Evolutionary conservation across 768 basidiomycete species (phyloP).

Genomic region (Hydnomerulius pinastri): DNA sequence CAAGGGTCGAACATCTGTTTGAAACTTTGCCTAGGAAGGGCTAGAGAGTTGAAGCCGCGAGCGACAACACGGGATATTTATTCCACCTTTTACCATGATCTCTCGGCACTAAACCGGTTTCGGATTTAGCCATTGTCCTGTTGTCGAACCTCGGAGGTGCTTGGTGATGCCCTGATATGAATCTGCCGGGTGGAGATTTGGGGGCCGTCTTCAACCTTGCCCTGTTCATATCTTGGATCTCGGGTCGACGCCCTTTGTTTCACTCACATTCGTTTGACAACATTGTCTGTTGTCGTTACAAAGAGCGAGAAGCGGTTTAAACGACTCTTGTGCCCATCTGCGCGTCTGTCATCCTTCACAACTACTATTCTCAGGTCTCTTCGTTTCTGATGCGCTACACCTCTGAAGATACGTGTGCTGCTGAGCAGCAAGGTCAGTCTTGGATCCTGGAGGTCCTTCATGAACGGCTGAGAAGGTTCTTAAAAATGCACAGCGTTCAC

Average conservation of each 20-base stretch:
- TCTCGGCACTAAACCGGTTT: conserved; percentile 38
- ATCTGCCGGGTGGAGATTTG: conserved; percentile 11
- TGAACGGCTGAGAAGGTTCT: conserved; percentile 6
- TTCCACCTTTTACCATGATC: conserved; percentile 13
- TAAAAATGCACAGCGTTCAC: conserved; percentile 8
- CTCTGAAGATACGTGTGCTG: conserved; percentile 14
- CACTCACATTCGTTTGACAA: conserved; percentile 22
- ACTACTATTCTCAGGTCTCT: conserved; percentile 3
- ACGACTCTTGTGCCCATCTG: not conserved
- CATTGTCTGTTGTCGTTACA: conserved; percentile 41
- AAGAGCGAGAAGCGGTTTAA: conserved; percentile 20
- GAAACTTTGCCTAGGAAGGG: conserved; percentile 2
- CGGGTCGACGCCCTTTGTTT: conserved; percentile 20
- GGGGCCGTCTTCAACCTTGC: not conserved
- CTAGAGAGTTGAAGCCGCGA: conserved; percentile 12
- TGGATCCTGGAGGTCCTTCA: not conserved
- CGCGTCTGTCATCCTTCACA: not conserved
- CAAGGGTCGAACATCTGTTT: conserved; percentile 8
- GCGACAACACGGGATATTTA: conserved; percentile 18
- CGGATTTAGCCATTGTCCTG: conserved; percentile 36
- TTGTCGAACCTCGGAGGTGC: conserved; percentile 18
- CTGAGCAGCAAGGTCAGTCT: conserved; percentile 18
- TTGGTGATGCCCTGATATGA: conserved; percentile 20
- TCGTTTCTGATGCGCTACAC: conserved; percentile 9
- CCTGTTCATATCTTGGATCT: conserved; percentile 17